phyloP scores from a whole-genome alignment of 1,284 basidiomycete genomes.

The Ustilago xerochloae region DNA sequence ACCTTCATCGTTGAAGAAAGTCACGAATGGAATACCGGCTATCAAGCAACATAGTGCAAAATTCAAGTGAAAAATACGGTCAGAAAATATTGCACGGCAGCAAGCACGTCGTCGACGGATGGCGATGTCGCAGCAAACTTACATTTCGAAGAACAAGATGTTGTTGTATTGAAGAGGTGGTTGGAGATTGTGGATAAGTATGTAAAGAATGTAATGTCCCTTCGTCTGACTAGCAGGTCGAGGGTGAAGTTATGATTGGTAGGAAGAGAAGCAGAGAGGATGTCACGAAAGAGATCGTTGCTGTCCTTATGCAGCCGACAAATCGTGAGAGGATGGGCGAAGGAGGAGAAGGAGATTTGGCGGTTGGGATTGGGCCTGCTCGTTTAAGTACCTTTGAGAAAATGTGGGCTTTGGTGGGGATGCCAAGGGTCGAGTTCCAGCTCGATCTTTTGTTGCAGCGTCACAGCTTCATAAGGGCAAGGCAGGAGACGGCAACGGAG shows the following conservation, averaged over 20 bases:
- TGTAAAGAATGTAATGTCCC: constrained; percentile 19
- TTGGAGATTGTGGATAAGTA: neutral
- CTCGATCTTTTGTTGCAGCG: neutral
- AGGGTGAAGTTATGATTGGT: neutral
- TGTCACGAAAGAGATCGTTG: neutral
- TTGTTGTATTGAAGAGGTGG: neutral
- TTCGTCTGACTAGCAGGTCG: constrained; percentile 28
- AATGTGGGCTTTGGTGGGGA: neutral
- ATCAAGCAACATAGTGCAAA: too few relatives aligned
- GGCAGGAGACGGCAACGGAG: neutral
- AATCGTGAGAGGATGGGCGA: neutral
- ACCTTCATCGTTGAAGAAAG: constrained; percentile 25
- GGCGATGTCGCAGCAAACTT: too few relatives aligned
- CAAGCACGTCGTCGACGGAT: too few relatives aligned
- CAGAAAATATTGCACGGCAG: neutral
- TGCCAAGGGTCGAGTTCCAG: neutral
- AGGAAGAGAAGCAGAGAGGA: neutral
- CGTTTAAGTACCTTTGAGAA: neutral
- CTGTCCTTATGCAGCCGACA: neutral
- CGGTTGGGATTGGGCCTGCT: neutral
- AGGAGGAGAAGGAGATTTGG: neutral
- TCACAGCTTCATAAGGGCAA: neutral
- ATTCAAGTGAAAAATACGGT: neutral
- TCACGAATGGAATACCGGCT: neutral
- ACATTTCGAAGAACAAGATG: neutral